These are phyloP conservation scores for Solanum bukasovii DNA, from an alignment of 257 asterid genomes.

Conservation along the genomic window DNA sequence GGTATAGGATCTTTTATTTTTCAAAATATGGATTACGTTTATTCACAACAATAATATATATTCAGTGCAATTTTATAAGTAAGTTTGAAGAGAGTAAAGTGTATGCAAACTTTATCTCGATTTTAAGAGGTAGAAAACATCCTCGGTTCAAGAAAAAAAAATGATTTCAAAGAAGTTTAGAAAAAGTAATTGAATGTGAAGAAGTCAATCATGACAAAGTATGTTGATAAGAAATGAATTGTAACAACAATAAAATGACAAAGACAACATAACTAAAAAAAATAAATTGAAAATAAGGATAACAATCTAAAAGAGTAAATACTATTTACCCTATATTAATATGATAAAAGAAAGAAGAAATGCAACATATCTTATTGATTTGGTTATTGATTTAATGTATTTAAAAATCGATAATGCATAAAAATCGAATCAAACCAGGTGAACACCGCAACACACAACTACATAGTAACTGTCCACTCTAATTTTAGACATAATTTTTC, in stretches of 20 bases:
- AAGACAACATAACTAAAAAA: no score
- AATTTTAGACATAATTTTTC: neutral
- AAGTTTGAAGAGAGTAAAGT: neutral
- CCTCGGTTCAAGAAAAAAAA: no score
- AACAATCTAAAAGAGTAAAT: no score
- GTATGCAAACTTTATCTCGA: neutral
- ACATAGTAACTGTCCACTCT: neutral
- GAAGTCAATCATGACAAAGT: no score
- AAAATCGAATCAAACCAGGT: fast-evolving
- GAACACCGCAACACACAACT: neutral
- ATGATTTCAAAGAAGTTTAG: no score
- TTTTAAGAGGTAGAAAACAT: neutral
- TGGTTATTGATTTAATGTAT: no score
- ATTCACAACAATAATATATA: neutral
- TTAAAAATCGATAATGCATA: neutral
- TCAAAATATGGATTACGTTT: neutral
- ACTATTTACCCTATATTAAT: no score
- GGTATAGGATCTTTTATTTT: neutral
- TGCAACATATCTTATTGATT: no score
- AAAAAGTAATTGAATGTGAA: neutral
- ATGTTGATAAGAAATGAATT: no score
- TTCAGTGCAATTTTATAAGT: no score
- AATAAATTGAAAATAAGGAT: no score
- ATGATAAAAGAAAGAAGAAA: no score
- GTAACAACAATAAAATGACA: neutral